Base-by-base conservation (phyloP, 352 stramenopile species). In the Globisporangium cystogenes region DNA sequence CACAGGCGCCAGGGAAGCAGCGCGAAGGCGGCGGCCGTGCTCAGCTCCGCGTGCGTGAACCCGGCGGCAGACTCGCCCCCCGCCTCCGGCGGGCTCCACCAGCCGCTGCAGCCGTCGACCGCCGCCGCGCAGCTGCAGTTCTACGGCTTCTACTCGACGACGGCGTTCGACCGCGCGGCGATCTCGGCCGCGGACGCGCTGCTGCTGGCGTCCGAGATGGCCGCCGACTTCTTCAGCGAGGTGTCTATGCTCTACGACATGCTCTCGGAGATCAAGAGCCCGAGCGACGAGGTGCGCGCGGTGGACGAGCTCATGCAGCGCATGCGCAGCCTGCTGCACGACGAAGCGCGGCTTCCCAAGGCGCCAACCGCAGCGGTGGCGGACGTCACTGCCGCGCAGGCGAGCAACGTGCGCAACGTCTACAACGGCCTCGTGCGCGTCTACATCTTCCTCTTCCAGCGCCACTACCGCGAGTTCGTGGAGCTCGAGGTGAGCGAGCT, bases 351-450 rank as follows among this genome's bases (percentile, higher is more conserved):
- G 53, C 31, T 57, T 15, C 21, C 52, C n/a, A 44, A 44, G 41
- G 27, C 20, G 23, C 42, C n/a, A n/a, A n/a, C n/a, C n/a, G n/a
- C n/a, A n/a, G n/a, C 48, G 31, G 50, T 44, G 37, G 50, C 44
- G 7, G 48, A 68, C 39, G 44, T 53, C 18, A 56, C 51, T 20
- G 20, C 52, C 8, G 49, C 53, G 24, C 62, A 74, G 55, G 44
- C 70, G 44, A 57, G 55, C 24, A 72, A 72, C 37, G 64, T 81
- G n/a, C 65, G 64, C 51, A 75, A 65, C 29, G 52, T 86, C 15
- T 88, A 85, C 56, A 80, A 72, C 50, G 77, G 72, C 4, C 65
- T 88, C 26, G 68, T 88, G 48, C 72, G 76, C 57, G 74, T 84
- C 24, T 86, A 83, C 59, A 62, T 88, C 20, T 88, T 84, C 58